Base-by-base conservation (phyloP, 441 rosid genomes). In the Pelargonium cotyledonis region DNA sequence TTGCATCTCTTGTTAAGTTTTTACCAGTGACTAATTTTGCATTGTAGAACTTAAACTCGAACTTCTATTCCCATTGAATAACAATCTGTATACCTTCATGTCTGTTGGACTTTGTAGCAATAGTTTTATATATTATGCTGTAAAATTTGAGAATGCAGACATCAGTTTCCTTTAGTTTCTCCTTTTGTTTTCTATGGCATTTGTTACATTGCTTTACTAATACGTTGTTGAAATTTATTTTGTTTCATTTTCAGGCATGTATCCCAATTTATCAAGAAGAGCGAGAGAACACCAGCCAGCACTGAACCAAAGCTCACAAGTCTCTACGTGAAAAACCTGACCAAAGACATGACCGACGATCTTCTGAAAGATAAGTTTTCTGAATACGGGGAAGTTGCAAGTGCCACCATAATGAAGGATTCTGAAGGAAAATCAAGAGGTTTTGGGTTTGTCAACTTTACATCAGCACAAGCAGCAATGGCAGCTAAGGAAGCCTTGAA, bases 371-470 rank as follows among this genome's bases (percentile, higher is more conserved):
- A 77, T 38, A 70, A 78, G 72, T 92, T 92, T 73, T 82, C 93
- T 26, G 81, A 70, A 14, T 86, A 75, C 58, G 98, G 98, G 70
- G 82, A 82, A 77, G 80, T 92, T 71, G 76, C 76, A 57, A 89
- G 84, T 74, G 79, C 79, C 67, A 77, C 76, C 51, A 82, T 90
- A 70, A 83, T 81, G 79, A 90, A 75, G 82, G 84, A 87, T 74
- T 77, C 55, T 29, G 74, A 77, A 46, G 95, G 95, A 62, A 76
- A 70, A 65, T 87, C 96, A 2, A 85, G 75, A 85, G 95, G 91
- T 40, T 92, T 89, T 71, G 95, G 98, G 66, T 88, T 92, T 82
- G 89, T 92, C 72, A 83, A 80, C 76, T 90, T 88, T 71, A 79
- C 82, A 38, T 65, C 76, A 67, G 71, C 91, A 60, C 85, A 86